These are phyloP conservation scores for Chamaecrista fasciculata DNA, from an alignment of 306 rosid species.

Conservation along the genomic window DNA sequence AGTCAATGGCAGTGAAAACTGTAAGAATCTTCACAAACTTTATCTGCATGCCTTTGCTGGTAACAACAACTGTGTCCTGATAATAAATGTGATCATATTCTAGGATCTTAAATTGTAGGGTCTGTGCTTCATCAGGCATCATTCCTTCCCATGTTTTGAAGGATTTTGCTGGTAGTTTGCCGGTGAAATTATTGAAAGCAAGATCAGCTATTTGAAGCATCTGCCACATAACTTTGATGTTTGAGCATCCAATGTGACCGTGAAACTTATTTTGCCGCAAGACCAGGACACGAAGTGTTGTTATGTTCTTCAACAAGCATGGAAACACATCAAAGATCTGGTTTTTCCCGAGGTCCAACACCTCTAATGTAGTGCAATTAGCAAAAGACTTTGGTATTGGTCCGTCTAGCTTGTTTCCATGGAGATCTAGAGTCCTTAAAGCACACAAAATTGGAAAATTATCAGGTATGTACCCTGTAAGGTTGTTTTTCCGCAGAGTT, in stretches of 20 bases:
- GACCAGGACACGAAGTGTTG: slow-evolving; percentile 42
- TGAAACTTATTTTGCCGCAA: slow-evolving; percentile 40
- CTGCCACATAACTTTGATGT: slow-evolving; percentile 21
- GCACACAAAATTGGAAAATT: slow-evolving; percentile 24
- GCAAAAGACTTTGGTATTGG: slow-evolving; percentile 46
- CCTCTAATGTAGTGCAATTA: slow-evolving; percentile 28
- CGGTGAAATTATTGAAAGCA: slow-evolving; percentile 45
- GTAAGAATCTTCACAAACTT: slow-evolving; percentile 42
- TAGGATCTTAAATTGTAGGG: not conserved
- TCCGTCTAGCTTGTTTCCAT: slow-evolving; percentile 30
- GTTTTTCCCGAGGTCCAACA: slow-evolving; percentile 42
- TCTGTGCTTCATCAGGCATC: slow-evolving; percentile 19
- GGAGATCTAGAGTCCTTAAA: slow-evolving; percentile 41
- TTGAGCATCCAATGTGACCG: slow-evolving; percentile 35
- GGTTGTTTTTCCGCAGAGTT: slow-evolving; percentile 32
- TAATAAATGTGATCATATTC: slow-evolving; percentile 20
- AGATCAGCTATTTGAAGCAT: slow-evolving; percentile 51
- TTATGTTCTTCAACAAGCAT: slow-evolving; percentile 33
- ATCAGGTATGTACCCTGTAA: slow-evolving; percentile 30
- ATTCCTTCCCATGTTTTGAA: slow-evolving; percentile 50
- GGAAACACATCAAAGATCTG: slow-evolving; percentile 30
- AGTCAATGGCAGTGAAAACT: slow-evolving; percentile 39
- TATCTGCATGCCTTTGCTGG: slow-evolving; percentile 36
- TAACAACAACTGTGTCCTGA: slow-evolving; percentile 37
- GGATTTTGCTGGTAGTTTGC: slow-evolving; percentile 27